Evolutionary conservation across 768 basidiomycete genomes (phyloP), one percentile per base, ranked within the genome.

Genomic region (Podaxis sp.): DNA sequence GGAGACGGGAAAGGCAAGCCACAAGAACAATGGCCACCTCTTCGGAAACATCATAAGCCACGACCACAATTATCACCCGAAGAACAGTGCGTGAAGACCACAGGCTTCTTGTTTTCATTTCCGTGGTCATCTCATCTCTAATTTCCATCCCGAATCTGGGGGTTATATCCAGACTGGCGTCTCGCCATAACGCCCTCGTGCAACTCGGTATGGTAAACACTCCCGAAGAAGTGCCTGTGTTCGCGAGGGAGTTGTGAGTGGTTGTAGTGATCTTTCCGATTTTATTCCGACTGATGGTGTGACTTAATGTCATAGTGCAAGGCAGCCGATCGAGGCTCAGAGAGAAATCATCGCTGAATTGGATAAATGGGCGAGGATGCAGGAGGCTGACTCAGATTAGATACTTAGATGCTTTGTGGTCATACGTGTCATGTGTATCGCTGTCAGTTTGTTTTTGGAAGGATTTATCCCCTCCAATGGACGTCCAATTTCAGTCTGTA

Each of bases 211-310:
- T 86, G 72, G 84, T 92, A 68, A 78, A 77, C 54, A 73, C 74
- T 38, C 78, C 83, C 5, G 75, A 74, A 11, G 82, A 89, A 48
- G 72, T 89, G 3, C 74, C 84, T 1, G 66, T 68, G 2, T 92
- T 91, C 69, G 90, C 89, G 6, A 79, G 80, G 59, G 77, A 83
- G 36, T 91, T 92, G 89, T 90, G 66, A 74, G 87, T 80, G 26
- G 19, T 9, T 58, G 12, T 51, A 36, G 12, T 24, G n/a, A 4
- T 22, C 46, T 62, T 1, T 56, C 28, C 8, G 19, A 61, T 17
- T 48, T 19, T 69, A 63, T 70, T 49, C 28, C 52, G 22, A n/a
- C 52, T 33, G 2, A 22, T 60, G 11, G 33, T 26, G 52, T 15
- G 33, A 33, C 33, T 33, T 33, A 3, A 39, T 53, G 11, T 8